Evolutionary conservation across 163 green algal species (phyloP).

Genomic region (Picocystis sp.): DNA sequence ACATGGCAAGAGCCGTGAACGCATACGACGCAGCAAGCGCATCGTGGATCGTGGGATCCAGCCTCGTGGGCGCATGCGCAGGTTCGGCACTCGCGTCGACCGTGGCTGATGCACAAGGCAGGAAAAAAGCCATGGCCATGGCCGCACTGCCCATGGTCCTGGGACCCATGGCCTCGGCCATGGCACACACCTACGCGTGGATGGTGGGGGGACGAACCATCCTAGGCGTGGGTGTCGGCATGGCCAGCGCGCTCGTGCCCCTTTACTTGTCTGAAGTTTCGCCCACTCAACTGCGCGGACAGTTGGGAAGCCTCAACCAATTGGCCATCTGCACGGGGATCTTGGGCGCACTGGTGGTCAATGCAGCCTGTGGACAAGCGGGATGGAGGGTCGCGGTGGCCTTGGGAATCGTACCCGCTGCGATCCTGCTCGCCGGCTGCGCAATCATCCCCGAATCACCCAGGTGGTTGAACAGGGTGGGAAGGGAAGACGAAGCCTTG

Average conservation of each 20-base stretch:
- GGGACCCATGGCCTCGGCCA: conserved; percentile 39
- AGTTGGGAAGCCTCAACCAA: conserved; percentile 83
- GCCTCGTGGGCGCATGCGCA: conserved; percentile 58
- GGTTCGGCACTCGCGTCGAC: conserved; percentile 49
- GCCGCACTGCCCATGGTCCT: no score
- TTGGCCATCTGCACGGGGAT: conserved; percentile 93
- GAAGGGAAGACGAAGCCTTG: conserved; percentile 28
- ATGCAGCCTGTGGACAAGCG: conserved; percentile 42
- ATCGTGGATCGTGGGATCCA: conserved; percentile 56
- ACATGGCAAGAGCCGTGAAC: no score
- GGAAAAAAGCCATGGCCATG: conserved; percentile 43
- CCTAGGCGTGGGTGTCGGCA: conserved; percentile 70
- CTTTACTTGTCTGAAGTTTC: conserved; percentile 84
- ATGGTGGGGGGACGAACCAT: conserved; percentile 65
- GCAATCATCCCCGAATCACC: conserved; percentile 65
- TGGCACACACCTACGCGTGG: conserved; percentile 11
- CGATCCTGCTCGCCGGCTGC: conserved; percentile 34
- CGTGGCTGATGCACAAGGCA: conserved; percentile 66
- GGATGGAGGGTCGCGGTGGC: conserved; percentile 80
- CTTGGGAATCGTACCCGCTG: conserved; percentile 45
- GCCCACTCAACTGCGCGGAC: conserved; percentile 58
- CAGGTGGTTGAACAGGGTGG: conserved; percentile 43
- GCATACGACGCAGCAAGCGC: no score
- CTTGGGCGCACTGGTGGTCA: conserved; percentile 58
- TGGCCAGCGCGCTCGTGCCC: conserved; percentile 72